phyloP scores from a whole-genome alignment of 2,329 filamentous ascomycete species.

The Penicillium sclerotiorum region DNA sequence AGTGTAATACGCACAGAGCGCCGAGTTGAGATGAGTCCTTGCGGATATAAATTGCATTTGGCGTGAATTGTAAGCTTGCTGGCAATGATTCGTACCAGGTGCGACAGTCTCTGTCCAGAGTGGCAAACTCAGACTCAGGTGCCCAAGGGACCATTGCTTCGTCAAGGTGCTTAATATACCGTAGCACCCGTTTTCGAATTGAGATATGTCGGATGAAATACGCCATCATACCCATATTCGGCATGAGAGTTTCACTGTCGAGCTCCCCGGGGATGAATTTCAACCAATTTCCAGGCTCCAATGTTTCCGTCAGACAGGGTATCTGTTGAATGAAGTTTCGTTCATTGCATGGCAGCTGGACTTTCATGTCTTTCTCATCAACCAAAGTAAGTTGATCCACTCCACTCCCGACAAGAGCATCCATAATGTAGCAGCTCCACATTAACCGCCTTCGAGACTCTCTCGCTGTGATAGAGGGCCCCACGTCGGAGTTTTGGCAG shows the following conservation, averaged over 20 bases:
- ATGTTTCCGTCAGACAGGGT: conserved; percentile 32
- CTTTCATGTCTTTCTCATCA: conserved; percentile 33
- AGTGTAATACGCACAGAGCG: conserved; percentile 23
- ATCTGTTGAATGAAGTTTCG: conserved; percentile 32
- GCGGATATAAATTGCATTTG: conserved; percentile 22
- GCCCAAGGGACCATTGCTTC: conserved; percentile 26
- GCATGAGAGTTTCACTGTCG: conserved; percentile 11
- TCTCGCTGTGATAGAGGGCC: conserved; percentile 24
- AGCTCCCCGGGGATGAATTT: conserved; percentile 16
- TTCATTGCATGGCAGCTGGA: conserved; percentile 36
- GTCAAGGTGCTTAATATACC: conserved; percentile 26
- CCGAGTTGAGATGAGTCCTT: conserved; percentile 26
- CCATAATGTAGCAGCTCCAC: conserved; percentile 36
- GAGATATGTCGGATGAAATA: conserved; percentile 25
- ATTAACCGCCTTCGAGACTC: conserved; percentile 34
- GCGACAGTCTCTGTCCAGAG: conserved; percentile 22
- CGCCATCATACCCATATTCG: conserved; percentile 27
- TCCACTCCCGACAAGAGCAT: conserved; percentile 33
- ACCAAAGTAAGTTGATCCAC: conserved; percentile 34
- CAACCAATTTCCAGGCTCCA: conserved; percentile 22
- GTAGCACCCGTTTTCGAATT: conserved; percentile 23
- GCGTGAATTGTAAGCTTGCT: conserved; percentile 22
- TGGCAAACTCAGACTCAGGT: conserved; percentile 20
- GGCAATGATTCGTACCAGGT: conserved; percentile 25
- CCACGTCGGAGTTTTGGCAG: conserved; percentile 21